Evolutionary conservation across 805 yeast species (phyloP), one percentile per base, ranked within the genome.

Genomic region (Grigorovia humatica): DNA sequence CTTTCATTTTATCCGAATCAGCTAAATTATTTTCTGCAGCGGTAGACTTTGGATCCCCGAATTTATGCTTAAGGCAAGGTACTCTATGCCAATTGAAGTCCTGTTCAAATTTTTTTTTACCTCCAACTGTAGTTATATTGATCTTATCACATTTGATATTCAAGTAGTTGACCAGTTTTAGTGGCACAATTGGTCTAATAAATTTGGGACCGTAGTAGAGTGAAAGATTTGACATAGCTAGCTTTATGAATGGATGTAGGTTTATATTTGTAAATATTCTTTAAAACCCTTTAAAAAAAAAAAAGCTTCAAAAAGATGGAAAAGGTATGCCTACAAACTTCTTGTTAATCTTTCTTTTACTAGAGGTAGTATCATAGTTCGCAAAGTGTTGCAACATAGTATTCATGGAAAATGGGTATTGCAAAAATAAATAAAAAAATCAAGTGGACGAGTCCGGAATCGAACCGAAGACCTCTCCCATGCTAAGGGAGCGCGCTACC

Each of bases 61-160:
- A 32, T 4, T 32, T 32, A 8, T 32, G 38, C 15, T 11, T 11
- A 32, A 32, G 38, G 8, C 38, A 32, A 13, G 38, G 38, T 13
- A 32, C 38, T 32, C 11, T 32, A 32, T 32, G 38, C 38, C 38
- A 32, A 72, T 65, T 90, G 88, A 78, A 84, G 84, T 63, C 70
- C 59, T 57, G 71, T 70, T 51, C 63, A 61, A 68, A 62, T 78
- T 9, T 53, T 7, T 8, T 41, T 9, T 32, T 32, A 4, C 38
- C 55, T n/a, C 48, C 54, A 38, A 56, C 55, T 20, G 59, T 58
- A 13, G 61, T 57, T 11, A 62, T 60, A 60, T 73, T 75, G 47
- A 70, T 74, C 56, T 81, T 57, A 50, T 73, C 67, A 67, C 83
- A 70, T 59, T 84, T 88, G 59, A 85, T 71, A 55, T 77, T 74